Percentiles rank a stretch among this genome's conserved stretches.
phyloP scores from a whole-genome alignment of 2,329 filamentous ascomycete species.

The Hansfordia pulvinata region DNA sequence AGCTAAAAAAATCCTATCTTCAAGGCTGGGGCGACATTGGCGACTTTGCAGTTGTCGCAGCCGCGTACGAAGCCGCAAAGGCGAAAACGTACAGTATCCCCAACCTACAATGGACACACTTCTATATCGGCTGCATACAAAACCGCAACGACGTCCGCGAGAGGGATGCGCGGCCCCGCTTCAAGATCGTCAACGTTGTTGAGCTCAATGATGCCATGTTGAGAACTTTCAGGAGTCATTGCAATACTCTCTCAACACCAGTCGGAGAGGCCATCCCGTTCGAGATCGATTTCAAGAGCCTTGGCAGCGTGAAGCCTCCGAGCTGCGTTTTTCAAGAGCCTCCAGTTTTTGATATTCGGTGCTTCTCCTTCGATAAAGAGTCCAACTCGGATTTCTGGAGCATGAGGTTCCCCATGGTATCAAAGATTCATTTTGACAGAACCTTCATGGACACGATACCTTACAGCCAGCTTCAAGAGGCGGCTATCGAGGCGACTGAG shows the following conservation, averaged over 20 bases:
- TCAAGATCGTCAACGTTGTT: constrained; percentile 53
- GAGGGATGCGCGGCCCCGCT: constrained; percentile 38
- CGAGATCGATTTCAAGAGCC: constrained; percentile 29
- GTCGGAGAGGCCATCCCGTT: no score
- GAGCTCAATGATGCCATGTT: constrained; percentile 39
- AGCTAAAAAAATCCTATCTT: constrained; percentile 81
- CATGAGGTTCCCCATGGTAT: constrained; percentile 61
- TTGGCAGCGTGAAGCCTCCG: constrained; percentile 26
- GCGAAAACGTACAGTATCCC: constrained; percentile 40
- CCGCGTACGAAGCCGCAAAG: constrained; percentile 51
- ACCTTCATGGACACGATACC: constrained; percentile 54
- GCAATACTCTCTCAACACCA: constrained; percentile 21
- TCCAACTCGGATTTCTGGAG: constrained; percentile 58
- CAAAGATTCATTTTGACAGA: constrained; percentile 68
- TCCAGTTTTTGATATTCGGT: constrained; percentile 67
- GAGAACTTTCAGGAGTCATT: constrained; percentile 31
- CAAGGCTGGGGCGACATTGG: constrained; percentile 66
- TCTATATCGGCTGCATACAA: constrained; percentile 62
- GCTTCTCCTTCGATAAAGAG: constrained; percentile 65
- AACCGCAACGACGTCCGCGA: constrained; percentile 49
- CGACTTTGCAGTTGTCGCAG: constrained; percentile 71
- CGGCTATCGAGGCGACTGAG: constrained; percentile 44
- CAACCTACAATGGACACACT: constrained; percentile 61
- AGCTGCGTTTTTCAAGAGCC: constrained; percentile 52
- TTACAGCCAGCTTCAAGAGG: constrained; percentile 54